Percentiles rank a stretch among this genome's conserved stretches.
These are phyloP conservation scores for Hypholoma sublateritium DNA, from an alignment of 768 basidiomycete genomes.

Conservation along the genomic window DNA sequence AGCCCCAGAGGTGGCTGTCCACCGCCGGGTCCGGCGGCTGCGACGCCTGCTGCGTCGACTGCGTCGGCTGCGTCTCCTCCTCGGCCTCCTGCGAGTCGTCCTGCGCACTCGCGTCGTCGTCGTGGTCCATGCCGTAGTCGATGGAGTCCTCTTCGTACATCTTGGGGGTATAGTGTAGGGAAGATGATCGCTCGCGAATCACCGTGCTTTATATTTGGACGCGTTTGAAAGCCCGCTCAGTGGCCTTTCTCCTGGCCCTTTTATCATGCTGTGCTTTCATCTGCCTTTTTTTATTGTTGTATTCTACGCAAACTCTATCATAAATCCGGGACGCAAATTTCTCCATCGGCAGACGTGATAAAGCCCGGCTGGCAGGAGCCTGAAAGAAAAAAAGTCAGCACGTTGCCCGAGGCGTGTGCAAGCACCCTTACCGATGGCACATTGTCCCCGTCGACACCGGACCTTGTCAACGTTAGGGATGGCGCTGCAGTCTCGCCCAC, in stretches of 20 bases:
- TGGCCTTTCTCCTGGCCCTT: slow-evolving; percentile 10
- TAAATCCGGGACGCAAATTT: slow-evolving; percentile 15
- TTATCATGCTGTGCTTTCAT: too few species aligned
- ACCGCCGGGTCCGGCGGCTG: slow-evolving; percentile 25
- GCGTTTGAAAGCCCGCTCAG: slow-evolving; percentile 32
- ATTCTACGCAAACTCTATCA: not conserved
- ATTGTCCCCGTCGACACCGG: slow-evolving; percentile 32
- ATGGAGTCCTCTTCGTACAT: slow-evolving; percentile 18
- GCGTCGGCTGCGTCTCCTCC: slow-evolving; percentile 38
- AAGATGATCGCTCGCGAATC: slow-evolving; percentile 10
- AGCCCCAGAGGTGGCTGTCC: slow-evolving; percentile 65
- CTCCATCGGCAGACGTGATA: slow-evolving; percentile 14
- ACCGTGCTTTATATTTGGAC: slow-evolving; percentile 22
- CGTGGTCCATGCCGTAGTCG: slow-evolving; percentile 23
- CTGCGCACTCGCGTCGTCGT: slow-evolving; percentile 16
- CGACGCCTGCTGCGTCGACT: slow-evolving; percentile 45
- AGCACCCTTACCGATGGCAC: slow-evolving; percentile 35
- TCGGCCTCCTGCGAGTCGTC: slow-evolving; percentile 26
- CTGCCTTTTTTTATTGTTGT: not conserved
- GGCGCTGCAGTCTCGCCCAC: slow-evolving; percentile 43
- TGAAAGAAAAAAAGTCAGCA: not conserved
- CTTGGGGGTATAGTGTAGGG: slow-evolving; percentile 6
- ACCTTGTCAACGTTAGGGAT: slow-evolving; percentile 42
- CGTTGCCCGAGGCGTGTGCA: not conserved
- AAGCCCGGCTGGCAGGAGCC: slow-evolving; percentile 22